Base-by-base conservation (phyloP, 305 asterid genomes). In the Salvia sclarea region DNA sequence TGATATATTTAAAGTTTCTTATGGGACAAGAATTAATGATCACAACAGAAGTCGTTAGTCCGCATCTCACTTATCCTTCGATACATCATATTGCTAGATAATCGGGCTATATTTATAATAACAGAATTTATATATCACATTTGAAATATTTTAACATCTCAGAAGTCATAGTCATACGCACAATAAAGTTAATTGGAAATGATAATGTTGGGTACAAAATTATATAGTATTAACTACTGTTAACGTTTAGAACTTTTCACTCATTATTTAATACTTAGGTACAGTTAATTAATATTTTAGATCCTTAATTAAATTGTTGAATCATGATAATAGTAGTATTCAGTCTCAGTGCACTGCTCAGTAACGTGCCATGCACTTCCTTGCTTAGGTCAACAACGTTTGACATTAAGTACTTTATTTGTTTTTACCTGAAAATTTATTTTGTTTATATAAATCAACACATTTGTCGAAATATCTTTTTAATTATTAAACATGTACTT, bases 281-380 rank as follows among this genome's bases (percentile, higher is more conserved):
- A 25, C 30, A 25, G 30, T 25, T 25, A 25, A 25, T 25, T 2
- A 25, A 25, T 56, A n/a, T 30, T n/a, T n/a, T n/a, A n/a, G n/a
- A n/a, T n/a, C n/a, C n/a, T n/a, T 16, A 3, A 25, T 33, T 33
- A 6, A 28, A 35, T 14, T 16, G 25, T 31, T 57, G 63, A 21
- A 56, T 56, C 25, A 10, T 5, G 44, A 31, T 14, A 30, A n/a
- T 35, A 6, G n/a, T 2, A 5, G 6, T 40, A 40, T 33, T 22
- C 22, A 24, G 6, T 1, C 13, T 30, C 6, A 38, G 50, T 44
- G 59, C 61, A 35, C 24, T 44, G 59, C 61, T 43, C 24, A 24
- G 49, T 68, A 74, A 74, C 79, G 77, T 78, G 79, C 56, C 49
- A 66, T 48, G 71, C 77, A 78, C 79, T 54, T 65, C 37, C 58